These are phyloP conservation scores for Rhizophagus sp. DNA, from an alignment of 192 early-diverging fungal genomes.

Conservation along the genomic window DNA sequence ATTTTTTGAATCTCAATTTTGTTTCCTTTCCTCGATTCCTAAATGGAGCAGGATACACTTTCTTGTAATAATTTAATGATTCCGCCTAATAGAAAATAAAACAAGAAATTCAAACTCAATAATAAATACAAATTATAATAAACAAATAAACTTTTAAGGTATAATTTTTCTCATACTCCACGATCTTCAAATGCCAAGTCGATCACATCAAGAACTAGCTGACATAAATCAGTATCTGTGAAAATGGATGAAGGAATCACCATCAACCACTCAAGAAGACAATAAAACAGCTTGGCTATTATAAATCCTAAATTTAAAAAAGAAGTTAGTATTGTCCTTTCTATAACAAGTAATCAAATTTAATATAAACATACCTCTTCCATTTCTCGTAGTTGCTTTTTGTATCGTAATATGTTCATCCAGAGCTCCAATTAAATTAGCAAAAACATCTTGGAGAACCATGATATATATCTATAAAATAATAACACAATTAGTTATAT, in stretches of 20 bases:
- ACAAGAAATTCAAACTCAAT: too few relatives aligned
- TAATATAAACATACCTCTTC: conserved; percentile 31
- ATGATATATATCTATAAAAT: conserved; percentile 33
- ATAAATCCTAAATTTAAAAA: conserved; percentile 45
- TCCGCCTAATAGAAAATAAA: background rate
- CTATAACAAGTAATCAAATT: background rate
- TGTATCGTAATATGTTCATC: conserved; percentile 65
- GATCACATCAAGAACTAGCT: conserved; percentile 70
- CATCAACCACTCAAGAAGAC: conserved; percentile 78
- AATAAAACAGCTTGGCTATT: conserved; percentile 66
- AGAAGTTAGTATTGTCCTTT: background rate
- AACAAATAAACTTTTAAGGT: background rate
- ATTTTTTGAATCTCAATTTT: conserved; percentile 19
- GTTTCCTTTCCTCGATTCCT: background rate
- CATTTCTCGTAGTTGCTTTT: conserved; percentile 39
- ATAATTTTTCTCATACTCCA: conserved; percentile 11
- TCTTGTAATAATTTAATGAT: background rate
- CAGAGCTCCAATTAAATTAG: conserved; percentile 66
- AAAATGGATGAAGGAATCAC: conserved; percentile 58
- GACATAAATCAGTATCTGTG: conserved; percentile 60
- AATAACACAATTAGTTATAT: background rate
- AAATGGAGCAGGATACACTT: background rate
- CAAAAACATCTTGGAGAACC: conserved; percentile 59
- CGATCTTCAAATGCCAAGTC: conserved; percentile 53
- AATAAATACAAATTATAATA: too few relatives aligned